Evolutionary conservation across 73 alveolate genomes (phyloP).

Genomic region (Paramecium biaurelia): DNA sequence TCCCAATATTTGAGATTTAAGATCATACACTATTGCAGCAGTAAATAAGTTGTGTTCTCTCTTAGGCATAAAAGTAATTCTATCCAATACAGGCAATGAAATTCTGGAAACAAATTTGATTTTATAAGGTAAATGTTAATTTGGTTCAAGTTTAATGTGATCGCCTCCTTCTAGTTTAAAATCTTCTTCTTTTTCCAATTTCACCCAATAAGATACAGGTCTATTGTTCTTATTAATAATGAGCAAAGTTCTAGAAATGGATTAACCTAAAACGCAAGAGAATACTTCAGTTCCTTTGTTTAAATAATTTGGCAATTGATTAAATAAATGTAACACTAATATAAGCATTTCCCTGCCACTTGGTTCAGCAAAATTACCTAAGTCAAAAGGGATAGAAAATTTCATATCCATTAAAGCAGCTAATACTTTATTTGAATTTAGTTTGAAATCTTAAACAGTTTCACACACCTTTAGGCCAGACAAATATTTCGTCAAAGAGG

Average conservation of each 20-base stretch:
- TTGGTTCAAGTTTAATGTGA: slow-evolving; percentile 88
- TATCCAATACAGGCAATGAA: slow-evolving; percentile 88
- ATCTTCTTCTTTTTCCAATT: slow-evolving; percentile 92
- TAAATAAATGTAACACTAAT: slow-evolving; percentile 84
- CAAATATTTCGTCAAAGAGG: slow-evolving; percentile 55
- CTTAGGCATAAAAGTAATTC: slow-evolving; percentile 87
- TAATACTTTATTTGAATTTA: slow-evolving; percentile 79
- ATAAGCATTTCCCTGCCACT: slow-evolving; percentile 95
- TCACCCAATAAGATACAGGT: slow-evolving; percentile 93
- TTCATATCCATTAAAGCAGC: slow-evolving; percentile 85
- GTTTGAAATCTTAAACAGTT: slow-evolving; percentile 72
- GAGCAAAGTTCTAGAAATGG: slow-evolving; percentile 85
- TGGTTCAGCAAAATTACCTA: slow-evolving; percentile 85
- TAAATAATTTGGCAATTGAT: slow-evolving; percentile 93
- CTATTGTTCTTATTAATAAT: slow-evolving; percentile 88
- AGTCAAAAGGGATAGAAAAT: slow-evolving; percentile 73
- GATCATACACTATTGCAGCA: slow-evolving; percentile 97
- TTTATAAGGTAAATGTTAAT: slow-evolving; percentile 82
- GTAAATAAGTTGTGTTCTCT: slow-evolving; percentile 94
- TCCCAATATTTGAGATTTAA: slow-evolving; percentile 89
- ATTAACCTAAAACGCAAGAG: slow-evolving; percentile 92
- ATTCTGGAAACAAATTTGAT: slow-evolving; percentile 88
- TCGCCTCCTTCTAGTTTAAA: slow-evolving; percentile 83
- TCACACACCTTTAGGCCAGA: slow-evolving; percentile 72
- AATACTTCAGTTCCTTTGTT: slow-evolving; percentile 95